Base-by-base conservation (phyloP, 139 green algal species). In the Zygnema cylindricum region DNA sequence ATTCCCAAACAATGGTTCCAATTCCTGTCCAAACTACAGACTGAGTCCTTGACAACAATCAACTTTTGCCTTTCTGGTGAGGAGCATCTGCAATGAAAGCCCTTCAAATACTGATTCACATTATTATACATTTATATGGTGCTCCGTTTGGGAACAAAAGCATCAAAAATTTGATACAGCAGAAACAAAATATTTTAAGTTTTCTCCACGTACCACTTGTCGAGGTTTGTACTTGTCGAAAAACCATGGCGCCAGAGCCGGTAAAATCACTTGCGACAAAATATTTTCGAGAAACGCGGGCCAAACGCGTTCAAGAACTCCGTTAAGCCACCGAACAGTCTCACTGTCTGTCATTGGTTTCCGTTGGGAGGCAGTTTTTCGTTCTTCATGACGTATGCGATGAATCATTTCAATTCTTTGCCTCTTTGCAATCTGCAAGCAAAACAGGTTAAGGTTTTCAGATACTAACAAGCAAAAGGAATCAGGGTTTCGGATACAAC, bases 221-320 rank as follows among this genome's bases (percentile, higher is more conserved):
- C 84, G 86, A 23, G 84, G 84, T 0, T 16, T 89, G 84, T 87
- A 88, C 40, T 76, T 71, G 1, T 89, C 84, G 1, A 89, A 86
- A 76, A 89, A 89, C 75, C 73, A 89, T 2, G 84, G 84, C 1
- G 81, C 81, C 21, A 89, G 39, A 7, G 76, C 32, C 22, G 84
- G 84, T 16, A 89, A 38, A 36, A 89, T 30, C 40, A 57, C 42
- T 0, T 87, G 30, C 2, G 73, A 73, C 76, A 89, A 32, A n/a
- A 89, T 32, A 55, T 36, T 54, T 76, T 86, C 76, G 36, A 89
- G 76, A 30, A 89, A 88, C 0, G 86, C 30, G 41, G 84, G 84
- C 84, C 84, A 89, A 32, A 86, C 40, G 39, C 84, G 38, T 55
- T 73, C 32, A 73, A 89, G 32, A 36, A 89, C 2, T 21, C 33